Evolutionary conservation across 2,329 filamentous ascomycete species (phyloP).

Genomic region (Colletotrichum sp.): DNA sequence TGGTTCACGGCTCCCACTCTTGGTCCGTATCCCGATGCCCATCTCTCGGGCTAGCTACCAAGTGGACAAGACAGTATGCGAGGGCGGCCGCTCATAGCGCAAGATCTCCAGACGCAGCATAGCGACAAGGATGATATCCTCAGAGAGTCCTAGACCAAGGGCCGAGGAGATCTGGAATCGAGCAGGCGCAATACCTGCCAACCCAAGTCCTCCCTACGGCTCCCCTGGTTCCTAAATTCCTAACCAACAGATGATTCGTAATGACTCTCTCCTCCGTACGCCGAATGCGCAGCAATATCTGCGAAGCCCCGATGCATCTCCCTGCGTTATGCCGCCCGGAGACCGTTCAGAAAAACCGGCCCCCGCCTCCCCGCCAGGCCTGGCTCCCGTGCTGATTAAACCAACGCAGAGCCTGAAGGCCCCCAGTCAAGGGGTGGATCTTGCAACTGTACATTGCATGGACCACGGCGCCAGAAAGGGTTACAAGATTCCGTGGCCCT

Average conservation of each 20-base stretch:
- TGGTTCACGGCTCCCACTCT: neutral
- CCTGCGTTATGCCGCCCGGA: neutral
- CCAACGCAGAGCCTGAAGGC: neutral
- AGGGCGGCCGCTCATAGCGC: neutral
- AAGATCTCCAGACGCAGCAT: neutral
- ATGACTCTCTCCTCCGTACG: neutral
- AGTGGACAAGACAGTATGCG: neutral
- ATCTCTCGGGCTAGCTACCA: neutral
- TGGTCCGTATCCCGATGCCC: neutral
- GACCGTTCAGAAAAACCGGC: neutral
- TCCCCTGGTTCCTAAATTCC: neutral
- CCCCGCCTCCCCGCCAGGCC: neutral
- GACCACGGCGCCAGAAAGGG: neutral
- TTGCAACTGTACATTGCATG: neutral
- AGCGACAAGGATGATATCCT: neutral
- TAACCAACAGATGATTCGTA: neutral
- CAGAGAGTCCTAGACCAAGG: neutral
- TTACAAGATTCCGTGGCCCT: constrained; percentile 8
- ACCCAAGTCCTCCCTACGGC: neutral
- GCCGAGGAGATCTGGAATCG: neutral
- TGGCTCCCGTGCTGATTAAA: neutral
- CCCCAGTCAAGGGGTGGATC: constrained; percentile 1
- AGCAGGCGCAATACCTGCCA: neutral
- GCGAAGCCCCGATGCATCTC: neutral
- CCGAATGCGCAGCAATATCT: neutral